Percentiles rank a stretch among this genome's conserved stretches.
These are phyloP conservation scores for Fusarium veterinarium DNA, from an alignment of 2,329 filamentous ascomycete genomes.

Conservation along the genomic window DNA sequence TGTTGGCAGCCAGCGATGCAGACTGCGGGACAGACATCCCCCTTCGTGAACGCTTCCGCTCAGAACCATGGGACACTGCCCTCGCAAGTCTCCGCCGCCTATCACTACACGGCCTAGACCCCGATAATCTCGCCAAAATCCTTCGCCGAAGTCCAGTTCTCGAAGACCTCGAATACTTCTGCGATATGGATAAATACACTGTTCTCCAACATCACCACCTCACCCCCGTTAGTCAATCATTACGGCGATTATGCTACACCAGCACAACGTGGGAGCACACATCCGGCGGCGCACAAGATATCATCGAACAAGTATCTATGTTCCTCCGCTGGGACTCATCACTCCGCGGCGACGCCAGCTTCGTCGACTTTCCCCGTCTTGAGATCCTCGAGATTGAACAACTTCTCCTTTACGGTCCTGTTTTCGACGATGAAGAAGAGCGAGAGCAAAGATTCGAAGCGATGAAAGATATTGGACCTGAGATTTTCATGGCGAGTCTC, in stretches of 20 bases:
- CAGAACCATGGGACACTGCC: conserved; percentile 43
- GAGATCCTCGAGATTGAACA: conserved; percentile 45
- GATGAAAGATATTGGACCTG: conserved; percentile 34
- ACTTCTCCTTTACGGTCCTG: conserved; percentile 43
- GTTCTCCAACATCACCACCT: conserved; percentile 41
- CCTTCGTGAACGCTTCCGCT: conserved; percentile 40
- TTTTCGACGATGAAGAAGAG: conserved; percentile 41
- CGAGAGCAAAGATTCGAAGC: conserved; percentile 28
- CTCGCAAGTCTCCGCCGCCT: conserved; percentile 40
- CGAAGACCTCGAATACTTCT: conserved; percentile 45
- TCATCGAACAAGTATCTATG: conserved; percentile 40
- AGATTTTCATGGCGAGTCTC: conserved; percentile 43
- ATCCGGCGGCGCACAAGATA: conserved; percentile 35
- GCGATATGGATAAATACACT: conserved; percentile 46
- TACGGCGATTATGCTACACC: conserved; percentile 43
- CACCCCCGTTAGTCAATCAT: conserved; percentile 24
- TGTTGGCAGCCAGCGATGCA: conserved; percentile 41
- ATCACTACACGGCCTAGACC: conserved; percentile 43
- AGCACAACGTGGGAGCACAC: conserved; percentile 44
- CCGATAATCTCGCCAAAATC: conserved; percentile 43
- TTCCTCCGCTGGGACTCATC: conserved; percentile 43
- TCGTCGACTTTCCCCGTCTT: conserved; percentile 42
- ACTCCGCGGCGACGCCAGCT: conserved; percentile 40
- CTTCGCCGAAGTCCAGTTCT: conserved; percentile 40
- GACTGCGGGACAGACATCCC: conserved; percentile 44